A percentile compares a stretch with the other conserved stretches of the same genome.
Conservation (phyloP, 2,329 filamentous ascomycete species). For the Myriosclerotinia duriaeana region DNA sequence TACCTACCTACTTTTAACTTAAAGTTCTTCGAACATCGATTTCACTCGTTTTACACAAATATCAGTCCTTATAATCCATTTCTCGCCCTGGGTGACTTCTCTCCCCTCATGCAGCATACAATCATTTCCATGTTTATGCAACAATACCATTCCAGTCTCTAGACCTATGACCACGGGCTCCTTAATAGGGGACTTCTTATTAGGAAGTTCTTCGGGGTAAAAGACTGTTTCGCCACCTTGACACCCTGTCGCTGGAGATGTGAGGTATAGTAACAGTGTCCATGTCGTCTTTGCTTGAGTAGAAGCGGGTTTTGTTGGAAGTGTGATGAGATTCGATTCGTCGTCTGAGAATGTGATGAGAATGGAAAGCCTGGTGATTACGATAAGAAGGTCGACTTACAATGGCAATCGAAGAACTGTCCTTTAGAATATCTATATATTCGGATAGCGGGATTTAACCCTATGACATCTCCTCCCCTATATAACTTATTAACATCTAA, state of each 20-base stretch:
- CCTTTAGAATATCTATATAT: slow-evolving; percentile 83
- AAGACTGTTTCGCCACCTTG: slow-evolving; percentile 88
- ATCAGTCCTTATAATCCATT: slow-evolving; percentile 88
- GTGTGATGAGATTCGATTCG: slow-evolving; percentile 72
- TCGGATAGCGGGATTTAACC: slow-evolving; percentile 83
- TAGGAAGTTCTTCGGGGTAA: slow-evolving; percentile 66
- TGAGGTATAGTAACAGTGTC: slow-evolving; percentile 87
- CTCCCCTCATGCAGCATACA: slow-evolving; percentile 88
- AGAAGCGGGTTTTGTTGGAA: slow-evolving; percentile 49
- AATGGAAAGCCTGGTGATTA: slow-evolving; percentile 19
- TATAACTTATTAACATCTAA: slow-evolving; percentile 31
- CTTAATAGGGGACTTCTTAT: slow-evolving; percentile 45
- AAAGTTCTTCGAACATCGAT: not conserved
- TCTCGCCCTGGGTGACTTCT: slow-evolving; percentile 77
- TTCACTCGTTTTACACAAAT: slow-evolving; percentile 59
- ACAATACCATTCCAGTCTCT: slow-evolving; percentile 79
- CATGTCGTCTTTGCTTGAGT: slow-evolving; percentile 73
- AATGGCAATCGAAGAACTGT: slow-evolving; percentile 92
- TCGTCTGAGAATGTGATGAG: slow-evolving; percentile 60
- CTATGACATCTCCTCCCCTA: slow-evolving; percentile 82
- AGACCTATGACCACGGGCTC: slow-evolving; percentile 71
- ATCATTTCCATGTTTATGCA: slow-evolving; percentile 86
- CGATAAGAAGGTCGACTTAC: slow-evolving; percentile 55
- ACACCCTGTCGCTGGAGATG: slow-evolving; percentile 71
- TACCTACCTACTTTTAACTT: not conserved